Evolutionary conservation across 371 early-diverging fungal genomes (phyloP), one percentile per base, ranked within the genome.

Genomic region (Mortierella sp.): DNA sequence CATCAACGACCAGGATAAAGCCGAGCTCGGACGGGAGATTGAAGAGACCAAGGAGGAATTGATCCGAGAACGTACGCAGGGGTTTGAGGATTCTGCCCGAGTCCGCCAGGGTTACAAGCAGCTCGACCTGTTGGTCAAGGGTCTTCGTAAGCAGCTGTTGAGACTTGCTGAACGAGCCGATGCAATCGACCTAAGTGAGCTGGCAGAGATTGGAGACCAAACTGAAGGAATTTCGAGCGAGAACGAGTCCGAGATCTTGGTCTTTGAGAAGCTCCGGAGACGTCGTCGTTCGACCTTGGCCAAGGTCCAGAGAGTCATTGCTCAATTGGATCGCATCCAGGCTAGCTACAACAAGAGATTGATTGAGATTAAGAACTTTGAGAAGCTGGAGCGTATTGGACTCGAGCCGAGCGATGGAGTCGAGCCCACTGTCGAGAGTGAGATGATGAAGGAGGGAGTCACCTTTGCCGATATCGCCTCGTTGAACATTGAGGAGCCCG

Each of bases 381-480:
- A 83, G 21, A 71, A 74, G 34, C 21, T 83, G 46, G 75, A 84
- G 53, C 73, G 72, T 34, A 37, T 74, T 21, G 83, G 83, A 19
- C 37, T 79, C 8, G 82, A 73, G 72, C 82, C 82, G 21, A 73
- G 26, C 24, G 82, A 82, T 61, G 46, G 73, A n/a, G 73, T 76
- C 64, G 46, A 74, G 24, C 83, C 83, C 21, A 80, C 83, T 28
- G 67, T 72, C 51, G 84, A 83, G 31, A 74, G 77, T 48, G 78
- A 80, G 67, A 80, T 75, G 84, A 83, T 83, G 80, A 80, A 83
- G 64, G 59, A 67, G 3, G 84, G 80, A 14, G 43, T 80, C 44
- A 72, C 84, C 4, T 83, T 77, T 69, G 84, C 80, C 2, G 80
- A 80, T 11, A 26, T 83, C 0, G 50, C 78, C 10, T 9, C 67